Percentiles rank a stretch among this genome's conserved stretches.
phyloP scores from a whole-genome alignment of 208 protist genomes.

The Vickermania ingenoplastis region DNA sequence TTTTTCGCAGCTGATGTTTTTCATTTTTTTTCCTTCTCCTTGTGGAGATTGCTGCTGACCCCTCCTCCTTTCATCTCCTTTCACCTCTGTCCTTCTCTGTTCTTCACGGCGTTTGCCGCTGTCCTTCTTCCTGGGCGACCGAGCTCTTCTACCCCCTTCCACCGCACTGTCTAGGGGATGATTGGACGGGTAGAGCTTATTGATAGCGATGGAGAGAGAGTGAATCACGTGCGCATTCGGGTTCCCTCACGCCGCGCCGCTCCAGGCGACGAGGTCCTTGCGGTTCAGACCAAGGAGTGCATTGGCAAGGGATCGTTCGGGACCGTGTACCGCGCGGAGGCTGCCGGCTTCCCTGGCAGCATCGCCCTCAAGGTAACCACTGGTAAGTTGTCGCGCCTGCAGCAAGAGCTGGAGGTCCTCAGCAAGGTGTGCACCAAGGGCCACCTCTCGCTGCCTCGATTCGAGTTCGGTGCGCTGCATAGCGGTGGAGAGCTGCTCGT shows the following conservation, averaged over 20 bases:
- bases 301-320: conserved; percentile 85
- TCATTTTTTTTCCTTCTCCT: too few relatives aligned
- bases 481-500: conserved; percentile 62
- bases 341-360: conserved; percentile 46
- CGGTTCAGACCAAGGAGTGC: conserved; percentile 55
- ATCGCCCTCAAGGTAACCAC: conserved; percentile 82
- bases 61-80: too few relatives aligned
- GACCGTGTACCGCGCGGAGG: conserved; percentile 75
- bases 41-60: too few relatives aligned
- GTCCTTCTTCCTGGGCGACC: too few relatives aligned
- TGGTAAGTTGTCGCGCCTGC: conserved; percentile 65
- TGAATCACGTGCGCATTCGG: conserved; percentile 55
- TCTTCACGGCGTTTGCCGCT: too few relatives aligned
- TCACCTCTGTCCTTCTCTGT: too few relatives aligned
- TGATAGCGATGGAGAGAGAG: conserved; percentile 59
- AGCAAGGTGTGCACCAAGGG: conserved; percentile 77
- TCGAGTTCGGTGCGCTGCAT: conserved; percentile 86
- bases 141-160: too few relatives aligned
- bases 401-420: conserved; percentile 75
- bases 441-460: conserved; percentile 67
- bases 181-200: conserved; percentile 69
- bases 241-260: conserved; percentile 40
- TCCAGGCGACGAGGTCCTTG: conserved; percentile 19
- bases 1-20: too few relatives aligned
- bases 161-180: too few relatives aligned